Evolutionary conservation across 805 yeast genomes (phyloP).

Genomic region (Lachancea thermotolerans): DNA sequence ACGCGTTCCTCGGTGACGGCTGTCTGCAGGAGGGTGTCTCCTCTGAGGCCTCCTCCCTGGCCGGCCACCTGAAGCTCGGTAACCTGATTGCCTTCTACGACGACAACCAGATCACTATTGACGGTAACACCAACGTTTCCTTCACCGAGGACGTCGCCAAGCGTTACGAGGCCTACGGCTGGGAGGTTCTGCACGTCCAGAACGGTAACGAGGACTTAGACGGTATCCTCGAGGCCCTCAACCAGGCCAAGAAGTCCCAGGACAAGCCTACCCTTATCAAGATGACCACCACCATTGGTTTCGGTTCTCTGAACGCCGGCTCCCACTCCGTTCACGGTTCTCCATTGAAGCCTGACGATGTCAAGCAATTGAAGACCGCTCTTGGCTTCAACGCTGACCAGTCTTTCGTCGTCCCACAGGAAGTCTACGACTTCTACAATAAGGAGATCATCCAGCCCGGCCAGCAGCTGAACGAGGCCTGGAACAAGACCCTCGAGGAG

Average conservation of each 20-base stretch:
- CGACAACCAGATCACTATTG: constrained; percentile 94
- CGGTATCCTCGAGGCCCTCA: constrained; percentile 68
- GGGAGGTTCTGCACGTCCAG: constrained; percentile 75
- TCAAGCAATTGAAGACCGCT: constrained; percentile 73
- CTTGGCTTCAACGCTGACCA: constrained; percentile 87
- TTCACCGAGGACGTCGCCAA: constrained; percentile 87
- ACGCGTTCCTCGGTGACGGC: constrained; percentile 88
- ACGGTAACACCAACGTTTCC: constrained; percentile 82
- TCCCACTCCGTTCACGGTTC: constrained; percentile 94
- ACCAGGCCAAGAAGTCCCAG: constrained; percentile 63
- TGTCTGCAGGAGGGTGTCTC: constrained; percentile 98
- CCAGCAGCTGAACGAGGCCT: constrained; percentile 61
- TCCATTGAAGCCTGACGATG: constrained; percentile 90
- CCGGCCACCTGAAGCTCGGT: constrained; percentile 92
- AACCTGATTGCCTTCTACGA: constrained; percentile 94
- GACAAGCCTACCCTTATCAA: constrained; percentile 88
- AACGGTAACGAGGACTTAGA: constrained; percentile 76
- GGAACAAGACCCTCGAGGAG: constrained; percentile 58
- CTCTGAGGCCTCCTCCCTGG: constrained; percentile 87
- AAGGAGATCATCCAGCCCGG: constrained; percentile 52
- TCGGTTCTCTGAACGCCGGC: constrained; percentile 79
- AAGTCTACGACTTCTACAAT: constrained; percentile 66
- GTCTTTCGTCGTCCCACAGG: constrained; percentile 72
- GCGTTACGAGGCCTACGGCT: constrained; percentile 88
- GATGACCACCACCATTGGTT: constrained; percentile 88